Conservation (phyloP, 2,329 filamentous ascomycete species). For the Cladosporium sp. region DNA sequence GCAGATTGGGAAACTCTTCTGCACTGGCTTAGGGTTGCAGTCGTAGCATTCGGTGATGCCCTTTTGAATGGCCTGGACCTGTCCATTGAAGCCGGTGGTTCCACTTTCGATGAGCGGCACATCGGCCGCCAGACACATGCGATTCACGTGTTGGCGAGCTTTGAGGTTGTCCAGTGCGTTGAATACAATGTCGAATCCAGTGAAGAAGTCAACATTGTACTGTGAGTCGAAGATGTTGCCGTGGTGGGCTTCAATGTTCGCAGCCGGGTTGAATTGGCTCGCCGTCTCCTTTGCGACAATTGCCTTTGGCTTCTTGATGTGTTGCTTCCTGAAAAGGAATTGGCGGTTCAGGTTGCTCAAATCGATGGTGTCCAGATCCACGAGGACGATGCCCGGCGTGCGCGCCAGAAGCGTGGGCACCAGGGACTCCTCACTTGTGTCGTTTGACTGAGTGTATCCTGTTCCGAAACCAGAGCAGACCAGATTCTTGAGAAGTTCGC, state of each 20-base stretch:
- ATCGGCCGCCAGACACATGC: constrained; percentile 89
- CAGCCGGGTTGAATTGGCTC: constrained; percentile 80
- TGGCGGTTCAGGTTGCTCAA: constrained; percentile 96
- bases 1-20: constrained; percentile 92
- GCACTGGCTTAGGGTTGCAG: constrained; percentile 81
- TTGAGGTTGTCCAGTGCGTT: constrained; percentile 96
- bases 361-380: constrained; percentile 97
- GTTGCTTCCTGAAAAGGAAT: constrained; percentile 92
- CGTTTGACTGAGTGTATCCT: constrained; percentile 5
- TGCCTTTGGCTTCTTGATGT: constrained; percentile 97
- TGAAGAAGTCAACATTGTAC: constrained; percentile 88
- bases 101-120: constrained; percentile 93
- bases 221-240: constrained; percentile 88
- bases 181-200: constrained; percentile 78
- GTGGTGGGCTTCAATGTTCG: constrained; percentile 82
- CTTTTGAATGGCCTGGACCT: constrained; percentile 90
- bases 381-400: constrained; percentile 70
- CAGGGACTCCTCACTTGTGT: constrained; percentile 1
- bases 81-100: constrained; percentile 94
- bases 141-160: constrained; percentile 89
- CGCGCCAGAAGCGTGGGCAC: constrained; percentile 12
- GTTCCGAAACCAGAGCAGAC: constrained; percentile 79
- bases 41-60: constrained; percentile 93
- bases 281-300: constrained; percentile 91
- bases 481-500: constrained; percentile 94